Conservation (phyloP, 208 protist genomes). For the Leptomonas pyrrhocoris region DNA sequence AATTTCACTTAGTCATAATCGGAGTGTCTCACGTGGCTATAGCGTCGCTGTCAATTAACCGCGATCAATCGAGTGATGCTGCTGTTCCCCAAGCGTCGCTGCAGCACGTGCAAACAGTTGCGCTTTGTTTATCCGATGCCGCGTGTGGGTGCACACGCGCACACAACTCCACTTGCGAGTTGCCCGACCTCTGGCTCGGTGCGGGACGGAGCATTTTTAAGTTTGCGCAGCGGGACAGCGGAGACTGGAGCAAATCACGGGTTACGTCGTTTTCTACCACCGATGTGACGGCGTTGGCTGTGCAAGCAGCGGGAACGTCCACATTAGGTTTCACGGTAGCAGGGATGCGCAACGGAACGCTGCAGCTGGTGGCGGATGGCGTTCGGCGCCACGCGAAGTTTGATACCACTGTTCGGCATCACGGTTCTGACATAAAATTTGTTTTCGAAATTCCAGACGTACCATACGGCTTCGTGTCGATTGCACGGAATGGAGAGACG, state of each 20-base stretch:
- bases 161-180: not conserved
- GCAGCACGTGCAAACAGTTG: slow-evolving; percentile 1
- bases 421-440: slow-evolving; percentile 35
- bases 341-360: slow-evolving; percentile 64
- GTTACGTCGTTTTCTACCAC: slow-evolving; percentile 27
- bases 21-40: slow-evolving; percentile 3
- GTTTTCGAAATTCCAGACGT: slow-evolving; percentile 34
- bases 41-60: not conserved
- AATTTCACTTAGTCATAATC: not conserved
- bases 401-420: slow-evolving; percentile 38
- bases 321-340: slow-evolving; percentile 2
- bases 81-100: slow-evolving; percentile 3
- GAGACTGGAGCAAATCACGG: slow-evolving; percentile 14
- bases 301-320: slow-evolving; percentile 15
- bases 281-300: slow-evolving; percentile 24
- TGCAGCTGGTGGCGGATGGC: slow-evolving; percentile 34
- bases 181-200: slow-evolving; percentile 18
- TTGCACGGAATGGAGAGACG: slow-evolving; percentile 48
- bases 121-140: slow-evolving; percentile 18
- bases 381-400: slow-evolving; percentile 15
- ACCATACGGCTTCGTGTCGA: slow-evolving; percentile 58
- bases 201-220: slow-evolving; percentile 28
- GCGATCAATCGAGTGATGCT: too few relatives aligned
- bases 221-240: slow-evolving; percentile 5
- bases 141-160: slow-evolving; percentile 21